Evolutionary conservation across 345 rosid genomes (phyloP), one percentile per base, ranked within the genome.

Genomic region (Sonneratia alba): DNA sequence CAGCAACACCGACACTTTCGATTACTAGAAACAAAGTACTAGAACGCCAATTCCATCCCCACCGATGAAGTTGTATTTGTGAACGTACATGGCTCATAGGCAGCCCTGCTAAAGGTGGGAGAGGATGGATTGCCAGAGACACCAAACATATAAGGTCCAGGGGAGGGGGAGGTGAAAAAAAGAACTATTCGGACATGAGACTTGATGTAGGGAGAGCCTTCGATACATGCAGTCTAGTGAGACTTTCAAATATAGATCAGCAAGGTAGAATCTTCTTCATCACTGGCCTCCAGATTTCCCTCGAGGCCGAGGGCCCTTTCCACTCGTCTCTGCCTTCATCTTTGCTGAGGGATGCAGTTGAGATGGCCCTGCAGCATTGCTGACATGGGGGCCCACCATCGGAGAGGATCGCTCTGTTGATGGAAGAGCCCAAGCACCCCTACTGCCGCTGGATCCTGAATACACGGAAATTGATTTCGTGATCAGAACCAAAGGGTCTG

Each of bases 351-450:
- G 19, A 7, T 32, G 66, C 10, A 1, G 37, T 11, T n/a, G 32
- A 62, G 38, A 11, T 2, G 66, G 36, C 19, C 6, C 18, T 1
- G 38, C 66, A 62, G 37, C 19, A 12, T 10, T 2, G 27, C 37
- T 14, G 12, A 24, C 13, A 36, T 27, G 66, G 38, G 12, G 66
- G 37, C 38, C 38, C 3, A 34, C 38, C 37, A 13, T 34, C 10
- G 66, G 66, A 62, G 66, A 34, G 3, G 38, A 27, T 8, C 6
- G 66, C 37, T 62, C 66, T 62, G 38, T 62, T 34, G 66, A 62
- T 62, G 66, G 66, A 62, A 62, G 66, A 27, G 66, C 66, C 66
- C 36, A 27, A 62, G 38, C 38, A 10, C 38, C 66, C 66, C 66
- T 32, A 32, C 37, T 32, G 66, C 66, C 32, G 19, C 38, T 34